Base-by-base conservation (phyloP, 164 flowering plant species). In the Magnolia sinica region DNA sequence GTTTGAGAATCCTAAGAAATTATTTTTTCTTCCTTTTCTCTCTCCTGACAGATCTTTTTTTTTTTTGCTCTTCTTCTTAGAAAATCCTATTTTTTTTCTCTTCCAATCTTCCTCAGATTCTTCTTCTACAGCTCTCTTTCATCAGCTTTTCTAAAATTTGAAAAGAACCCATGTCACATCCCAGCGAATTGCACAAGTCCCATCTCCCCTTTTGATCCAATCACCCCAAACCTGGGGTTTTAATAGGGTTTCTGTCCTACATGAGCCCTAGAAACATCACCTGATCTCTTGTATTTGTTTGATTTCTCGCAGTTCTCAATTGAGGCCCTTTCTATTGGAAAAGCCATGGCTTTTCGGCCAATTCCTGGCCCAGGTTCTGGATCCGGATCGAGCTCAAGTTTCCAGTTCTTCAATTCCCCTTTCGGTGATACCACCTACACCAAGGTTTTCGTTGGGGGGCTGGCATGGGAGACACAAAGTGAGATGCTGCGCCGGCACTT, bases 401-500 rank as follows among this genome's bases (percentile, higher is more conserved):
- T 85, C 71, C 93, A 87, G 20, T 90, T 83, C 83, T n/a, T 87
- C 86, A 91, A 88, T 80, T 93, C 98, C 55, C 91, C 92, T 61
- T 93, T 92, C 79, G 99, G 99, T 23, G 99, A 96, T 64, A 96
- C 99, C 1, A 96, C 97, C 13, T 87, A 78, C 79, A 96, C 99
- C 69, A 96, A 96, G 85, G 95, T 96, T 68, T 96, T 96, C 70
- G 98, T 96, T 6, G 99, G 99, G 22, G 99, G 99, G 2, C 82
- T 96, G 72, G 99, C 99, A 6, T 96, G 99, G 99, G 99, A 96
- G 85, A 96, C 99, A 4, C 94, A 90, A 77, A 95, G 96, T 79
- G 96, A 92, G 37, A 90, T 95, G 64, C 71, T 95, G 89, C 85
- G 97, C 10, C 87, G 87, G 5, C 84, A 92, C 74, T 95, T 93